A percentile compares a stretch with the other conserved stretches of the same genome.
Evolutionary conservation across 2,329 filamentous ascomycete genomes (phyloP).

Genomic region (Xylaria sp.): DNA sequence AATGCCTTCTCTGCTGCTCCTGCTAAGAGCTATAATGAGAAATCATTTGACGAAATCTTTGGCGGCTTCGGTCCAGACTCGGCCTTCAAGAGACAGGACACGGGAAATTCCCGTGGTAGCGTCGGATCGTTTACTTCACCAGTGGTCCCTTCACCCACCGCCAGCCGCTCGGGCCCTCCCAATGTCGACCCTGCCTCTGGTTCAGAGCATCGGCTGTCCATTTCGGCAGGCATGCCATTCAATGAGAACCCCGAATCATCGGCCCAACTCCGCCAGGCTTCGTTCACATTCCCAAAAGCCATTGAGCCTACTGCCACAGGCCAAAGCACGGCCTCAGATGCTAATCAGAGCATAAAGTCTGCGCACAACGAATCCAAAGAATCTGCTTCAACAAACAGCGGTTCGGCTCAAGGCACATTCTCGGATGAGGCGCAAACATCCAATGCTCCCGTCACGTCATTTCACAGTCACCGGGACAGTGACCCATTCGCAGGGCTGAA

Average conservation of each 20-base stretch:
- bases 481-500: constrained; percentile 50
- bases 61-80: constrained; percentile 57
- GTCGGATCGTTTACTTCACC: constrained; percentile 48
- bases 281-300: constrained; percentile 55
- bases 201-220: constrained; percentile 71
- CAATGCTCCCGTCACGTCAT: constrained; percentile 25
- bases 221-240: constrained; percentile 69
- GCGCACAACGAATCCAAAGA: constrained; percentile 25
- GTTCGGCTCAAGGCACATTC: constrained; percentile 47
- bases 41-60: constrained; percentile 81
- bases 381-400: constrained; percentile 32
- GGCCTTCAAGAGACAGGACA: constrained; percentile 58
- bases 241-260: constrained; percentile 60
- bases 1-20: constrained; percentile 48
- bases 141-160: constrained; percentile 55
- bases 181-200: constrained; percentile 57
- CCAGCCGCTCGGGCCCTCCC: constrained; percentile 57
- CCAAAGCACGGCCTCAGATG: constrained; percentile 32
- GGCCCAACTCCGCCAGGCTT: constrained; percentile 72
- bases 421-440: constrained; percentile 39
- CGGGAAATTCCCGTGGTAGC: constrained; percentile 51
- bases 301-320: constrained; percentile 37
- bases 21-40: constrained; percentile 47
- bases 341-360: constrained; percentile 29
- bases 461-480: constrained; percentile 30